Percentiles rank a stretch among this genome's conserved stretches.
Conservation (phyloP, 306 rosid genomes). For the Carpinus fangiana region DNA sequence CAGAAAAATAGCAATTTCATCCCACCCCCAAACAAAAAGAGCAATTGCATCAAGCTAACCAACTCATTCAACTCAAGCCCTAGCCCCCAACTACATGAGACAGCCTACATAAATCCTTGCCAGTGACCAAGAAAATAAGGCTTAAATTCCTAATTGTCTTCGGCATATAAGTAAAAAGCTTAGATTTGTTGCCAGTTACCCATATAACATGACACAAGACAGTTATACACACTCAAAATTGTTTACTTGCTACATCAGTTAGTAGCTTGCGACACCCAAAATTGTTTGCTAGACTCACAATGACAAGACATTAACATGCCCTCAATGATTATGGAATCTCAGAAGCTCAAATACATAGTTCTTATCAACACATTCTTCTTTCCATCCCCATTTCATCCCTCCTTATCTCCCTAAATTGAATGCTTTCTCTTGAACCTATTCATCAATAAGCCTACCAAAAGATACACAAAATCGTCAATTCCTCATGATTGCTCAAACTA, state of each 20-base stretch:
- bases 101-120: not conserved
- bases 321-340: not conserved
- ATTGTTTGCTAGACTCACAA: not conserved
- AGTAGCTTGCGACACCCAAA: not conserved
- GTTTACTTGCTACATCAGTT: not conserved
- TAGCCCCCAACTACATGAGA: not conserved
- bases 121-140: not conserved
- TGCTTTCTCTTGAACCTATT: not conserved
- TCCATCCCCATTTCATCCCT: not conserved
- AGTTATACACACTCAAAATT: not conserved
- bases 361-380: not conserved
- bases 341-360: not conserved
- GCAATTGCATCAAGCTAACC: not conserved
- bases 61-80: not conserved
- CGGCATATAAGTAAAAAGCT: not conserved
- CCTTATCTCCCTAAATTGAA: not conserved
- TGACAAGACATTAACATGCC: not conserved
- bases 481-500: not conserved
- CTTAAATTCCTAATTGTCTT: not conserved
- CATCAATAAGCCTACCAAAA: not conserved
- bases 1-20: not conserved
- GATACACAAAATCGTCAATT: not conserved
- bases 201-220: not conserved
- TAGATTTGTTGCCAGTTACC: not conserved
- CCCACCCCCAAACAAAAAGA: not conserved